Base-by-base conservation (phyloP, 2,329 filamentous ascomycete genomes). In the Sporothrix inflata region DNA sequence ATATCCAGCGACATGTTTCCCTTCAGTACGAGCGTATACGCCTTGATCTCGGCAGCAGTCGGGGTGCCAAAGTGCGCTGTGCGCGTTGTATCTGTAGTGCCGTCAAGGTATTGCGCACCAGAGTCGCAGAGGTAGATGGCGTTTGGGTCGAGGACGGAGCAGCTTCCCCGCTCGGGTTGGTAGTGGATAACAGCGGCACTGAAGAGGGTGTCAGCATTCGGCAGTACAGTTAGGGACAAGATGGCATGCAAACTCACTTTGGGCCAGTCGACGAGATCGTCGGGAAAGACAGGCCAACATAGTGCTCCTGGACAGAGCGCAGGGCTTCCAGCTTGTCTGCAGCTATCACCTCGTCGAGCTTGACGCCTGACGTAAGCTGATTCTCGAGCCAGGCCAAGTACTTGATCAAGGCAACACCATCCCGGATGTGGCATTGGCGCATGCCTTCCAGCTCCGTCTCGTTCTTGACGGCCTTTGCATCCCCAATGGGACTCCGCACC, bases 341-440 rank as follows among this genome's bases (percentile, higher is more conserved):
- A n/a, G 89, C 96, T 76, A 93, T 87, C 2, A 98, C 94, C 80
- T 99, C 96, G 78, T 98, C 94, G 8, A 99, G 82, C 4, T 84
- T 87, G 0, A 87, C 87, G 74, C 92, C 91, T 80, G 95, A 91
- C 75, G 86, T 88, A 30, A 99, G 85, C 78, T 98, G 91, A 77
- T 98, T 89, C 81, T 99, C 96, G 3, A 99, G 87, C 96, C 96
- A 99, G 14, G 96, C 94, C 80, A 99, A 98, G 80, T 94, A 99
- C 79, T 97, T 90, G 71, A 90, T 94, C 74, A 98, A 82, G 1
- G 96, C 95, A 63, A 94, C 94, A 63, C 96, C 96, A 78, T 99
- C 96, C 75, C 96, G 90, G 76, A 98, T 89, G 79, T 99, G 96
- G 79, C 96, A 98, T 72, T 92, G 89, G 74, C 94, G 89, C 96